Base-by-base conservation (phyloP, 2,329 filamentous ascomycete species). In the Claviceps pazoutovae region DNA sequence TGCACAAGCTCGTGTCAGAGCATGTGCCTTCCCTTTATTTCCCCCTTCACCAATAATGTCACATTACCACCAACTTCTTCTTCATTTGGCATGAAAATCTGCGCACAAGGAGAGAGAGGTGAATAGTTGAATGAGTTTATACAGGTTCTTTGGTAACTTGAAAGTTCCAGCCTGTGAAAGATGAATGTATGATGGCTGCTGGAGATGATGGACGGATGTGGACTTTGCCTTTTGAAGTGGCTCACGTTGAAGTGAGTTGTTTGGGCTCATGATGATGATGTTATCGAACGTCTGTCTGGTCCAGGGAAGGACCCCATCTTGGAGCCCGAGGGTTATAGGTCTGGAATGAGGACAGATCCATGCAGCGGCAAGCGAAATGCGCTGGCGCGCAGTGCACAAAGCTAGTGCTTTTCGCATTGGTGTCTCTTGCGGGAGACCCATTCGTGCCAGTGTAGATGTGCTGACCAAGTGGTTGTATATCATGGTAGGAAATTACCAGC, bases 131-230 rank as follows among this genome's bases (percentile, higher is more conserved):
- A 13, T 56, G 56, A 55, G 58, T 58, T 43, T 30, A 44, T 60
- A 59, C 62, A 73, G 74, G 75, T 65, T 72, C 68, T 71, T 72
- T 79, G 77, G 75, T 79, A 74, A 76, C 77, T 80, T 80, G 69
- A 80, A 79, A 79, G 76, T 76, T 78, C 76, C 76, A 79, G 75
- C 74, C 75, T 74, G 64, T 59, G 56, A 63, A 63, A 60, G 58
- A 64, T 53, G 51, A 43, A 26, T 46, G 46, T 30, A 50, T 39
- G 48, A 58, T 52, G 55, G 44, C 56, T 48, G 52, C 54, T 50
- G 26, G 36, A 58, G 57, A 58, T 56, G 55, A 54, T 14, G 41
- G 44, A 54, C 59, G 52, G 54, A 56, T 26, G 46, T 44, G 45
- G 46, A 51, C 23, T n/a, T 38, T 44, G 44, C 48, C 39, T 1